Percentiles rank a stretch among this genome's conserved stretches.
Evolutionary conservation across 441 rosid species (phyloP).

Genomic region (Eruca vesicaria): DNA sequence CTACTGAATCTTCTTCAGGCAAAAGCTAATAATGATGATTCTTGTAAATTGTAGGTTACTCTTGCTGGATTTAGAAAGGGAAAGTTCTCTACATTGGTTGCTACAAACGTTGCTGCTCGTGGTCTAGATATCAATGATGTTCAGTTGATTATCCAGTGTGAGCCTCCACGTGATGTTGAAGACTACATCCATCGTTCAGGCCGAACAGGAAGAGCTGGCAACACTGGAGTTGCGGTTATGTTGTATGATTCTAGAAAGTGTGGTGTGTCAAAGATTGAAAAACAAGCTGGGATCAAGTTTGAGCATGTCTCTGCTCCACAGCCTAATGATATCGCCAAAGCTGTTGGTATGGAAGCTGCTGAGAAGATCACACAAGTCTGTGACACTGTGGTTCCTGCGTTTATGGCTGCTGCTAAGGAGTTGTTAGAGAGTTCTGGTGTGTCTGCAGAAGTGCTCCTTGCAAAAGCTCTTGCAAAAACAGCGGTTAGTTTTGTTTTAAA

Average conservation of each 20-base stretch:
- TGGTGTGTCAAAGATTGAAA: conserved; percentile 65
- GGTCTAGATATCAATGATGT: conserved; percentile 97
- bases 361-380: conserved; percentile 69
- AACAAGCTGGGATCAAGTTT: conserved; percentile 85
- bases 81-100: conserved; percentile 84
- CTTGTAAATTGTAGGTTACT: conserved; percentile 56
- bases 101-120: conserved; percentile 96
- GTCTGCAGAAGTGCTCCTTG: conserved; percentile 76
- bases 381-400: conserved; percentile 93
- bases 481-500: conserved; percentile 47
- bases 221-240: conserved; percentile 91
- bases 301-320: conserved; percentile 81
- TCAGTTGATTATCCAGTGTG: conserved; percentile 96
- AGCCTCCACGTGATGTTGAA: conserved; percentile 97
- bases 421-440: conserved; percentile 66
- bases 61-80: conserved; percentile 89
- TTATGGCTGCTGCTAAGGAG: conserved; percentile 77
- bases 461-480: conserved; percentile 91
- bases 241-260: conserved; percentile 80
- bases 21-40: neutral
- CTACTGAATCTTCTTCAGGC: neutral
- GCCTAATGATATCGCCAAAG: conserved; percentile 66
- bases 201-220: conserved; percentile 97
- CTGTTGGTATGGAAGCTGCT: conserved; percentile 43
- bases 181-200: conserved; percentile 97